Evolutionary conservation across 805 yeast genomes (phyloP).

Genomic region (Wickerhamomyces chaumierensis): DNA sequence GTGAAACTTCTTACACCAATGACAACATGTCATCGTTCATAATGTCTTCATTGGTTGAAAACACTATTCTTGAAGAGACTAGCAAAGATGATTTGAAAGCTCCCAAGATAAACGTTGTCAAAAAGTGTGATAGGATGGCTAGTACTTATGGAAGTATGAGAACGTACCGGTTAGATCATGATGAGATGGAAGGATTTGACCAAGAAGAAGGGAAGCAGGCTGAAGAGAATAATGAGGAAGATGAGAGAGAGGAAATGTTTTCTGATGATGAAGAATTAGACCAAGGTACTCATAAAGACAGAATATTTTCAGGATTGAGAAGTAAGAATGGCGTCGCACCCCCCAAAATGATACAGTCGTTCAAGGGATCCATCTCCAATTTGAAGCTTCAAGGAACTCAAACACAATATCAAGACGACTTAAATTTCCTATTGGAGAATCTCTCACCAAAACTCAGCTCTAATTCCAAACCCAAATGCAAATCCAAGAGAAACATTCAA

Average conservation of each 20-base stretch:
- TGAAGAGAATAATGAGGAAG: conserved; percentile 8
- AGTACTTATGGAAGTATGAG: not conserved
- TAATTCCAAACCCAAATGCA: too few species aligned
- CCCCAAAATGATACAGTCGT: too few species aligned
- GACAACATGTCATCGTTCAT: not conserved
- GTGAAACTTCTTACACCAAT: not conserved
- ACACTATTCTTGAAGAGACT: not conserved
- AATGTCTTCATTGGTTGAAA: not conserved
- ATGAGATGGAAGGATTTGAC: conserved; percentile 3
- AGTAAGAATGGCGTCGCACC: too few species aligned
- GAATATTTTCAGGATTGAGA: too few species aligned
- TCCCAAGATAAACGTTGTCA: not conserved
- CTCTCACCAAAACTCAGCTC: not conserved
- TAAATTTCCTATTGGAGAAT: not conserved
- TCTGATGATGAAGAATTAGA: conserved; percentile 5
- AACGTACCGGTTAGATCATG: not conserved
- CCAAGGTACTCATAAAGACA: not conserved
- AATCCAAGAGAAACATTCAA: not conserved
- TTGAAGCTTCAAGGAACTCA: not conserved
- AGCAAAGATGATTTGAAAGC: not conserved
- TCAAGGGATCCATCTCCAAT: not conserved
- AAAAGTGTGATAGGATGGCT: too few species aligned
- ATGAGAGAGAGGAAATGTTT: conserved; percentile 13
- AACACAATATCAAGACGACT: not conserved
- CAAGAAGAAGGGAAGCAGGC: conserved; percentile 5